phyloP scores from a whole-genome alignment of 208 protist genomes.

The Vickermania spadyakhi region DNA sequence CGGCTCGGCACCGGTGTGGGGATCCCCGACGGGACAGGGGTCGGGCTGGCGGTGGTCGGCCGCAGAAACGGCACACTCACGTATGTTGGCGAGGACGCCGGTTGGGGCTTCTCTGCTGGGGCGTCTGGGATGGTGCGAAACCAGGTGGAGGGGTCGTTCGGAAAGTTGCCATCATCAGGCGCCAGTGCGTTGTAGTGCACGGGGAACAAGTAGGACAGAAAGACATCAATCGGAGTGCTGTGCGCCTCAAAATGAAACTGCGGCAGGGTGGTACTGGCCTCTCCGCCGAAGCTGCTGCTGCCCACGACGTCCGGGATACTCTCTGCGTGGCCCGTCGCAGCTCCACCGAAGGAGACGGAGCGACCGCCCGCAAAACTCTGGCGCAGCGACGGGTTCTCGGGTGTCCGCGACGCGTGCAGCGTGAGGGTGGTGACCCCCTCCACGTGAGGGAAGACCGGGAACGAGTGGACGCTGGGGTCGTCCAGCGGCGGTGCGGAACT shows the following conservation, averaged over 20 bases:
- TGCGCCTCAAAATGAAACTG: slow-evolving; percentile 53
- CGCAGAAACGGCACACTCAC: slow-evolving; percentile 3
- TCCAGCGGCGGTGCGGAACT: neutral
- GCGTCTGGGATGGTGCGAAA: neutral
- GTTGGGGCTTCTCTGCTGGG: neutral
- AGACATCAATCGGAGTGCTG: slow-evolving; percentile 67
- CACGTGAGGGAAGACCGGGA: neutral
- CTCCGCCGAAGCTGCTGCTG: neutral
- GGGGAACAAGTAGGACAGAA: slow-evolving; percentile 84
- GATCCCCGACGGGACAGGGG: neutral
- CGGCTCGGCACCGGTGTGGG: neutral
- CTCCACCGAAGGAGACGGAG: neutral
- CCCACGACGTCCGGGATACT: neutral
- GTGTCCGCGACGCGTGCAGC: neutral
- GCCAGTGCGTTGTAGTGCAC: slow-evolving; percentile 83
- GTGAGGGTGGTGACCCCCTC: neutral
- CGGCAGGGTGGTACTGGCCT: neutral
- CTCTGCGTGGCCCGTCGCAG: neutral
- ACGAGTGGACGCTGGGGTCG: neutral
- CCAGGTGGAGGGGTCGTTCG: neutral
- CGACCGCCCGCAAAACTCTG: neutral
- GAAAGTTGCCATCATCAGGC: slow-evolving; percentile 7
- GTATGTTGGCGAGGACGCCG: neutral
- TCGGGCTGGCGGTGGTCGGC: neutral
- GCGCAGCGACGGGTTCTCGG: neutral